Percentiles rank a stretch among this genome's conserved stretches.
phyloP scores from a whole-genome alignment of 345 rosid species.

The Melastoma malabathricum region DNA sequence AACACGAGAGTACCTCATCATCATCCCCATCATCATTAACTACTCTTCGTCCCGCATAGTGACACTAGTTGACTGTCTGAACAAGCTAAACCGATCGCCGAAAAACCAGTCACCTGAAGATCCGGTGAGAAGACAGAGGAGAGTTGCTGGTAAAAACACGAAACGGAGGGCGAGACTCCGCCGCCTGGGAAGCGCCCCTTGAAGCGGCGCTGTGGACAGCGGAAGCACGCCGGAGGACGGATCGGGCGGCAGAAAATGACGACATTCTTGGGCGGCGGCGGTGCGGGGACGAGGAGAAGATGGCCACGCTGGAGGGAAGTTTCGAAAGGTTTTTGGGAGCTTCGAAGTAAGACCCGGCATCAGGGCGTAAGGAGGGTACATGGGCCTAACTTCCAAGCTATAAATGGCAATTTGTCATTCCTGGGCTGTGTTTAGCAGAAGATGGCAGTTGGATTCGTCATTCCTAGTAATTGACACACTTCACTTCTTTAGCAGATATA shows the following conservation, averaged over 20 bases:
- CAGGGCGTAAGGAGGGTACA: no score
- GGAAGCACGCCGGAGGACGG: constrained; percentile 54
- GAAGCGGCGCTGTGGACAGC: constrained; percentile 32
- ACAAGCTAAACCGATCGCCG: neutral
- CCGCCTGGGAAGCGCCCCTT: constrained; percentile 38
- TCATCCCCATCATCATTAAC: neutral
- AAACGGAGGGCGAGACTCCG: constrained; percentile 36
- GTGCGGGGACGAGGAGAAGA: neutral
- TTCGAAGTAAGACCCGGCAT: constrained; percentile 2
- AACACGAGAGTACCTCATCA: neutral
- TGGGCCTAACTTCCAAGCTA: no score
- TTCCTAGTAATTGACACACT: no score
- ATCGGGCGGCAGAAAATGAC: constrained; percentile 58
- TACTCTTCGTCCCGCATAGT: neutral
- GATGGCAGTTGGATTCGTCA: no score
- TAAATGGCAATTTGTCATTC: no score
- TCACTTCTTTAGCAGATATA: neutral
- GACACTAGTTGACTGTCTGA: neutral
- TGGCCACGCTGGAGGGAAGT: neutral
- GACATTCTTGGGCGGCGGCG: constrained; percentile 12
- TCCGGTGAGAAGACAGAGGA: constrained; percentile 29
- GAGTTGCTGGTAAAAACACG: constrained; percentile 26
- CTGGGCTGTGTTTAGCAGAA: no score
- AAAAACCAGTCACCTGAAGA: constrained; percentile 33
- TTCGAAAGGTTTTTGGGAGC: neutral